A percentile compares a stretch with the other conserved stretches of the same genome.
These are phyloP conservation scores for Pseudonitzschia multiseries DNA, from an alignment of 108 stramenopile genomes.

Conservation along the genomic window DNA sequence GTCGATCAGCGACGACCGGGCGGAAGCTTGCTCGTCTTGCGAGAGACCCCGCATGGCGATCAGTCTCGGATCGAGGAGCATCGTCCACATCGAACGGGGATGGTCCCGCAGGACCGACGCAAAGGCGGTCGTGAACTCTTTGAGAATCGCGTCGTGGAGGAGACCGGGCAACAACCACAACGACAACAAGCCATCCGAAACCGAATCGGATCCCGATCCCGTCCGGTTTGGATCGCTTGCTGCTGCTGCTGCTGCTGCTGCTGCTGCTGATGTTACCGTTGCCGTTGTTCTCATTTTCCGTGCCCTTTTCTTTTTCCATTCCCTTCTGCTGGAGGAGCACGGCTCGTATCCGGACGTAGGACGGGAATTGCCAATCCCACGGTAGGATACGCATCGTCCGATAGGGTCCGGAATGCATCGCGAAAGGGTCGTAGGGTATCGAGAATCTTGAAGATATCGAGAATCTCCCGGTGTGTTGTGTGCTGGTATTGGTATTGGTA, in stretches of 20 bases:
- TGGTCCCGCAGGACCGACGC: background rate
- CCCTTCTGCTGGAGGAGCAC: constrained; percentile 17
- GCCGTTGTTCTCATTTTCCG: too few relatives aligned
- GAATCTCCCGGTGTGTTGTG: background rate
- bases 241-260: background rate
- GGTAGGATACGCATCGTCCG: constrained; percentile 27
- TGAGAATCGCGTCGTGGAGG: constrained; percentile 4
- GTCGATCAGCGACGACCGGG: background rate
- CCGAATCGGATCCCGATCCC: background rate
- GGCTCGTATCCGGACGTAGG: constrained; percentile 20
- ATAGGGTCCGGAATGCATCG: constrained; percentile 32
- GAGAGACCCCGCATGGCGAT: constrained; percentile 36
- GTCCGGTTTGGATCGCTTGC: background rate
- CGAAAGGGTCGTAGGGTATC: constrained; percentile 27
- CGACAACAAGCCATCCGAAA: too few relatives aligned
- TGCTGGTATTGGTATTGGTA: too few relatives aligned
- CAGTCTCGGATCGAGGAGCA: constrained; percentile 36
- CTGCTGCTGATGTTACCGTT: too few relatives aligned
- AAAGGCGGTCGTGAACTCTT: constrained; percentile 16
- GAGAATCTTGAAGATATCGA: constrained; percentile 9
- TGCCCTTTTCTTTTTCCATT: too few relatives aligned
- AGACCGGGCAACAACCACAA: background rate
- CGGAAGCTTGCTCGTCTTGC: constrained; percentile 18
- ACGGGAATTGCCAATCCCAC: constrained; percentile 28
- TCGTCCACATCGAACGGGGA: constrained; percentile 29